Base-by-base conservation (phyloP, 371 early-diverging fungal species). In the Mortierella sp. region DNA sequence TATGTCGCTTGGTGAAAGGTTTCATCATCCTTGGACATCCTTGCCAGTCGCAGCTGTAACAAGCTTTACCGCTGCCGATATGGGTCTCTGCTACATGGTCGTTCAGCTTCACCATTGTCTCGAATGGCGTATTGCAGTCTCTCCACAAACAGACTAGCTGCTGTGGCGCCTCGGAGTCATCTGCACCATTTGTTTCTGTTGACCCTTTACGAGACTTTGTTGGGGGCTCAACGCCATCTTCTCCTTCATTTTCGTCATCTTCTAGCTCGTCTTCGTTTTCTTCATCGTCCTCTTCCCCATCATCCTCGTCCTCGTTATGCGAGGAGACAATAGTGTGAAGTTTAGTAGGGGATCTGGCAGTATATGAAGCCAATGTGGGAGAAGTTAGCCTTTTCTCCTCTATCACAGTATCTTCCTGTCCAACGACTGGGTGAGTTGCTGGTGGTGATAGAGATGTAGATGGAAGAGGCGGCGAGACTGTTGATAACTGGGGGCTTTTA, bases 1-100 rank as follows among this genome's bases (percentile, higher is more conserved):
- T 95, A 85, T 96, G 97, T 13, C 97, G 85, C 76, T 96, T 96
- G 31, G 93, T 88, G 79, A 96, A 96, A 12, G 96, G 94, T 72
- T 90, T 89, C 68, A 87, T 85, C 66, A 84, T 83, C 51, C 97
- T 90, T 32, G 87, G 85, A 78, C 97, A 96, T 29, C 88, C 92
- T 61, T 88, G 86, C 97, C 97, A 96, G 59, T 86, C 86, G 76
- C 97, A 96, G 55, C 85, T 85, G 82, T 96, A 96, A 47, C 88
- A 88, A 60, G 93, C 90, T 83, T 89, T 90, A 62, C 90, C 90
- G 62, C 89, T 88, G 8, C 91, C 91, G 68, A 93, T 89, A 73
- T 93, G 93, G 0, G 65, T 57, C 26, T 89, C 89, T 43, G 85
- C 88, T 15, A 91, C 85, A 66, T 93, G 93, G 8, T 66, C 72